Evolutionary conservation across 2,329 filamentous ascomycete genomes (phyloP), one percentile per base, ranked within the genome.

Genomic region (Myriosclerotinia curreyana): DNA sequence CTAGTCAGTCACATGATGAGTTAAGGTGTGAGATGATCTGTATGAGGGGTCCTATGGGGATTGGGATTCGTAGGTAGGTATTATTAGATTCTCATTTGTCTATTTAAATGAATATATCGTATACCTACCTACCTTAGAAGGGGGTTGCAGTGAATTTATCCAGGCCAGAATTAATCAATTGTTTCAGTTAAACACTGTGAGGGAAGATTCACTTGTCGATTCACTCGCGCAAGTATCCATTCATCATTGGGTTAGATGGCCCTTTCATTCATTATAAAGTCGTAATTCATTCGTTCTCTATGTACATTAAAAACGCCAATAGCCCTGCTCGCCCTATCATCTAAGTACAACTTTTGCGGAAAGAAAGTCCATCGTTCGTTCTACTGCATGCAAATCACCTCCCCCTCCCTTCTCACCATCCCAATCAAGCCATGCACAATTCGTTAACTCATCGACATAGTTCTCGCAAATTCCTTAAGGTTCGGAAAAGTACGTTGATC

Each of bases 331-430:
- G 51, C 52, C 58, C 28, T 17, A 46, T 55, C 42, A 31, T 62
- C 60, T 62, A 54, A 54, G 50, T 56, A 54, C 60, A 34, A 46
- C 50, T 62, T 62, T 62, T 62, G 51, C 60, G 50, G 28, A 38
- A 62, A 31, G 60, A 62, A 62, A 62, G 44, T 56, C 25, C 28
- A 48, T 48, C 28, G 38, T 36, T 48, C 28, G 38, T 36, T 62
- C 38, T 56, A 54, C 59, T 46, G 49, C 38, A 38, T 62, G 36
- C 49, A 56, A 55, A 38, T 28, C 20, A n/a, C 14, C 25, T 17
- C 50, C 17, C 50, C 50, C 28, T 22, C 40, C 60, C 38, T 31
- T 38, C 22, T 49, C 50, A 36, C 40, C 52, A 56, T 38, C 31
- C 31, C 58, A 48, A n/a, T 60, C 58, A 40, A 60, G 14, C 31